These are phyloP conservation scores for Penicillium bialowiezense DNA, from an alignment of 495 filamentous ascomycete genomes.

Conservation along the genomic window DNA sequence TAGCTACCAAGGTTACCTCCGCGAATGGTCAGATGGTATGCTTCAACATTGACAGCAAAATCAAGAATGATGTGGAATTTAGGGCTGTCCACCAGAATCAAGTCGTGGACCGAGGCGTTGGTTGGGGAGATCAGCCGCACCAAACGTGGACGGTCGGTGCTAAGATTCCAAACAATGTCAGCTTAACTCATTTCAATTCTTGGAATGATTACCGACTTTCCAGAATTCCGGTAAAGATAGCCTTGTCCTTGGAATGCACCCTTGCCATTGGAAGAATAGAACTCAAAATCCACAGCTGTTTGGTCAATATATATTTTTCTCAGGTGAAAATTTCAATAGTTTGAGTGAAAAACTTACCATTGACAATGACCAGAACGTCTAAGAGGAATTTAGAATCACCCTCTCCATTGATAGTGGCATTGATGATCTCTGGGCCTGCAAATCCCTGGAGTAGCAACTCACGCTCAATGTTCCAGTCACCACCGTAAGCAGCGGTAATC, in stretches of 20 bases:
- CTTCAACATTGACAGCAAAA: conserved; percentile 39
- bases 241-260: conserved; percentile 48
- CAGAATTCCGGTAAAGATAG: conserved; percentile 33
- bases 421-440: conserved; percentile 24
- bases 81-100: conserved; percentile 44
- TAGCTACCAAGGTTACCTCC: conserved; percentile 41
- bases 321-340: background rate
- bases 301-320: background rate
- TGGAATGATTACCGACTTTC: conserved; percentile 14
- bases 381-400: conserved; percentile 28
- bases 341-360: conserved; percentile 15
- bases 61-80: conserved; percentile 44
- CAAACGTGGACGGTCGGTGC: conserved; percentile 28
- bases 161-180: conserved; percentile 1
- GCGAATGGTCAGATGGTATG: conserved; percentile 43
- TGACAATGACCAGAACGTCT: conserved; percentile 27
- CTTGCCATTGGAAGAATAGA: conserved; percentile 38
- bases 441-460: conserved; percentile 26
- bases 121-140: conserved; percentile 31
- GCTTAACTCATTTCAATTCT: background rate
- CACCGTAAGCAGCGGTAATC: conserved; percentile 34
- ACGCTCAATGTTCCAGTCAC: conserved; percentile 32
- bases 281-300: conserved; percentile 39
- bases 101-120: conserved; percentile 42
- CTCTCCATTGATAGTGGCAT: conserved; percentile 41